Evolutionary conservation across 1,284 basidiomycete species (phyloP), one percentile per base, ranked within the genome.

Genomic region (Tetrapyrgos nigripes): DNA sequence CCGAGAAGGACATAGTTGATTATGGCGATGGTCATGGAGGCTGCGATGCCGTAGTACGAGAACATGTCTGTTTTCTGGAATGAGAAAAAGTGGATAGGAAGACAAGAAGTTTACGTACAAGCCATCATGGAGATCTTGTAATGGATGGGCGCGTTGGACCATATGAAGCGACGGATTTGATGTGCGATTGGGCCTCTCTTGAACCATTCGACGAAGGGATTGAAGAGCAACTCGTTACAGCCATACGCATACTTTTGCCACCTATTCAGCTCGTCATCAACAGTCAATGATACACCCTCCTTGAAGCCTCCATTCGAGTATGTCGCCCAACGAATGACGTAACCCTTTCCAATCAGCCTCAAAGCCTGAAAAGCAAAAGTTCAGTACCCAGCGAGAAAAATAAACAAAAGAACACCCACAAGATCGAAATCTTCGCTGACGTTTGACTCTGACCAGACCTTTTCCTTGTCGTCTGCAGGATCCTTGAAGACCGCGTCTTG

Each of bases 361-460:
- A 84, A 70, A 1, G 89, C 85, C 80, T n/a, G n/a, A n/a, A n/a
- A n/a, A n/a, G n/a, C n/a, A n/a, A n/a, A n/a, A n/a, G n/a, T n/a
- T n/a, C n/a, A n/a, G n/a, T n/a, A n/a, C n/a, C n/a, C n/a, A n/a
- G n/a, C n/a, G n/a, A n/a, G n/a, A n/a, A n/a, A n/a, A n/a, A n/a
- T n/a, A n/a, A n/a, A n/a, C n/a, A n/a, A n/a, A n/a, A n/a, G n/a
- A n/a, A n/a, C n/a, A n/a, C n/a, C n/a, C n/a, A n/a, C n/a, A n/a
- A 90, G 86, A 69, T 92, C 85, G 69, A 92, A 91, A 71, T 94
- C 92, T 70, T 94, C 93, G 2, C 87, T 91, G 3, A 95, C 93
- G 66, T 93, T 92, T 14, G 79, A 75, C 76, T 94, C 91, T 29
- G 84, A 88, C 93, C 93, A 95, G 60, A 92, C 87, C 46, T 57